Percentiles rank a stretch among this genome's conserved stretches.
phyloP scores from a whole-genome alignment of 1,139 yeast genomes.

The Waltiozyma sp. region DNA sequence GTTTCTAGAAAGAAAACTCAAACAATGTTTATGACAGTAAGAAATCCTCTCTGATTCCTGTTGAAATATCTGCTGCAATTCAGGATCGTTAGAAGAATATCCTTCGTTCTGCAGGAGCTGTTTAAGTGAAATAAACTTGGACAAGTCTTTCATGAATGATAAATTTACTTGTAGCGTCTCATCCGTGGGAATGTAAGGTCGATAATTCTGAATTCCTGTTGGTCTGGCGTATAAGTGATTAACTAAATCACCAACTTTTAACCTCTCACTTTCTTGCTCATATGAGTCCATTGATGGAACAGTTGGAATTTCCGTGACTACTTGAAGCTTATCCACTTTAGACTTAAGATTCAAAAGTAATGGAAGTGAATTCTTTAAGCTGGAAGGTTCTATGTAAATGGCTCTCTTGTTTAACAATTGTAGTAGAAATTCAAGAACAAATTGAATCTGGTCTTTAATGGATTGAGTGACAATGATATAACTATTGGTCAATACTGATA shows the following conservation, averaged over 20 bases:
- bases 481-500: background rate
- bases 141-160: background rate
- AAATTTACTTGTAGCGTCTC: background rate
- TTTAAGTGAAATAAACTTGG: background rate
- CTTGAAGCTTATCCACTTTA: background rate
- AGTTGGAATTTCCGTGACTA: too few species aligned
- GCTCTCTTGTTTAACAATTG: background rate
- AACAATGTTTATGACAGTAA: background rate
- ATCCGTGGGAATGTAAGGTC: background rate
- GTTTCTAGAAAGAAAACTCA: background rate
- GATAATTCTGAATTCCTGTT: background rate
- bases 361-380: background rate
- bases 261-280: background rate
- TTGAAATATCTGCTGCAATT: background rate
- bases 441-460: background rate
- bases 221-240: background rate
- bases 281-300: too few species aligned
- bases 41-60: background rate
- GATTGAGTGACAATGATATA: background rate
- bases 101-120: background rate
- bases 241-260: background rate
- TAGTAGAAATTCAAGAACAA: background rate
- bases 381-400: background rate
- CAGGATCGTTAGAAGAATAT: background rate
- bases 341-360: background rate